Base-by-base conservation (phyloP, 495 filamentous ascomycete genomes). In the Penicilliopsis zonata region DNA sequence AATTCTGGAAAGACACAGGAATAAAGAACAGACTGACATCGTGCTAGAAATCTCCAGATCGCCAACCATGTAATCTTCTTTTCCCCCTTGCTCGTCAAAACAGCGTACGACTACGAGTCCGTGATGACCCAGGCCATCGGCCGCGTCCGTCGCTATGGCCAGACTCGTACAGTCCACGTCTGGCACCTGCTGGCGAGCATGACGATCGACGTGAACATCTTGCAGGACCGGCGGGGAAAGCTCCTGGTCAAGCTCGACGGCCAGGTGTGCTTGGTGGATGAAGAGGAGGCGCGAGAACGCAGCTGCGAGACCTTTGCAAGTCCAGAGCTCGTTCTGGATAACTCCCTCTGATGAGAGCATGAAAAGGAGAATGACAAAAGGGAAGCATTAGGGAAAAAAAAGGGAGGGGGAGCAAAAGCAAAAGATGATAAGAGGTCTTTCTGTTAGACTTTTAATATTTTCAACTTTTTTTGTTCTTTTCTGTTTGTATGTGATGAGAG, bases 41-140 rank as follows among this genome's bases (percentile, higher is more conserved):
- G 4, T 26, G 27, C 32, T 40, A 80, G 76, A 13, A 92, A 92
- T 44, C 56, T 90, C 2, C 75, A 76, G 29, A 66, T 69, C 23
- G 81, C 82, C 0, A 86, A 82, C 35, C 84, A 90, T 38, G 60
- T 87, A 19, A 68, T 92, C 30, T 88, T 93, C 47, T 52, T 79
- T 8, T 69, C 66, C 0, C 82, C 84, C 2, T 47, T 74, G 2
- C 56, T 77, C 2, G 53, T 67, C 0, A 41, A 57, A 4, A 61
- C 69, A 1, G 65, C 78, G 30, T 57, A 74, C 17, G 55, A 67
- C 9, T 86, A 77, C 39, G 57, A 75, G 1, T 57, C 67, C 2
- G 55, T 53, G 3, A 76, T 80, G 61, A 72, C 59, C 0, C 85
- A 93, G 43, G 82, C 82, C 1, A 73, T 76, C 24, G 84, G 83